These are phyloP conservation scores for Gyromitra esculenta DNA, from an alignment of 2,329 filamentous ascomycete genomes.

Conservation along the genomic window DNA sequence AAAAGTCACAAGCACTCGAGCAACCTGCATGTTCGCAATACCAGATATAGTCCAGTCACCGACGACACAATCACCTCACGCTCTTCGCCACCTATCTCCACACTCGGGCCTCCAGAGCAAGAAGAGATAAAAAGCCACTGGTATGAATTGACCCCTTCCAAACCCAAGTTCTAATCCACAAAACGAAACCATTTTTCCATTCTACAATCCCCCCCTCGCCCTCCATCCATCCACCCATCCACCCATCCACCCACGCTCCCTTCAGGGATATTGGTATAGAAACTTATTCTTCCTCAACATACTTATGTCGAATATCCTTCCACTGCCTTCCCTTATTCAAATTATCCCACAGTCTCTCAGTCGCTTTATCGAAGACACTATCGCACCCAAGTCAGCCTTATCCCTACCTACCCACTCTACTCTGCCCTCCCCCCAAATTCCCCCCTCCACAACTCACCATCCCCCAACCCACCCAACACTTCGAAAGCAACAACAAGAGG, in stretches of 20 bases:
- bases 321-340: slow-evolving; percentile 69
- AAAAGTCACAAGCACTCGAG: too few relatives aligned
- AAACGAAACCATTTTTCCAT: slow-evolving; percentile 15
- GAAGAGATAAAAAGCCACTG: slow-evolving; percentile 2
- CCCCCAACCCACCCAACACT: neutral
- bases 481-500: neutral
- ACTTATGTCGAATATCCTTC: slow-evolving; percentile 88
- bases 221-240: neutral
- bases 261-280: neutral
- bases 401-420: neutral
- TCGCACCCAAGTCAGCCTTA: slow-evolving; percentile 51
- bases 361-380: slow-evolving; percentile 82
- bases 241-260: neutral
- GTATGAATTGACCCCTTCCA: slow-evolving; percentile 23
- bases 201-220: neutral
- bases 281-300: slow-evolving; percentile 73
- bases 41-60: neutral
- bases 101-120: neutral
- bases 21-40: too few relatives aligned
- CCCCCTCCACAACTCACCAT: neutral
- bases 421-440: neutral
- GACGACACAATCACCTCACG: neutral
- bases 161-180: slow-evolving; percentile 31
- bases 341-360: slow-evolving; percentile 89
- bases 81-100: too few relatives aligned